These are phyloP conservation scores for Epichloe bromicola DNA, from an alignment of 2,329 filamentous ascomycete species.

Conservation along the genomic window DNA sequence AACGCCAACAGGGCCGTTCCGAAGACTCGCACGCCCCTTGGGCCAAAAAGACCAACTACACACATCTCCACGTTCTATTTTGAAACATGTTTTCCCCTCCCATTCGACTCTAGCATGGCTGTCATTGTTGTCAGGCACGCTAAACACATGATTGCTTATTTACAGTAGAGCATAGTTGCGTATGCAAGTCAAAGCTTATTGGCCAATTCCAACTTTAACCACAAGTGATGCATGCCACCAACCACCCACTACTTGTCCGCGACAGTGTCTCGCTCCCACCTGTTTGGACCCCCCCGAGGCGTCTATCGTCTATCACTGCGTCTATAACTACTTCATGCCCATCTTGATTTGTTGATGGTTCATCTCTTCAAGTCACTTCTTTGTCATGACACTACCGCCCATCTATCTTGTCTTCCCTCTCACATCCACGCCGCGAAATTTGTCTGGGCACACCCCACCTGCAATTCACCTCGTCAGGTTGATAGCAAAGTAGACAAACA, in stretches of 20 bases:
- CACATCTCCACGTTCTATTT: slow-evolving; percentile 6
- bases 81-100: background rate
- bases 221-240: background rate
- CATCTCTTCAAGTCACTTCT: background rate
- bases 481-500: background rate
- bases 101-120: background rate
- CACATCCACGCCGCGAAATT: background rate
- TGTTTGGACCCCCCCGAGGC: background rate
- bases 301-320: background rate
- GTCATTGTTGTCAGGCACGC: background rate
- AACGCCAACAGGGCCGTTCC: background rate
- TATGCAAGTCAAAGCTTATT: background rate
- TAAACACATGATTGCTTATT: no score
- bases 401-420: background rate
- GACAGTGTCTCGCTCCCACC: background rate
- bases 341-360: slow-evolving; percentile 8
- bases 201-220: background rate
- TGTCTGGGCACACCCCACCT: background rate
- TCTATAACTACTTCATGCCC: slow-evolving; percentile 4
- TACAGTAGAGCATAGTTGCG: no score
- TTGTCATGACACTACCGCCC: no score
- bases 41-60: background rate
- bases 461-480: background rate
- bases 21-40: slow-evolving; percentile 1
- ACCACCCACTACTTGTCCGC: background rate